A percentile compares a stretch with the other conserved stretches of the same genome.
phyloP scores from a whole-genome alignment of 371 early-diverging fungal species.

The Saksenaea oblongispora region DNA sequence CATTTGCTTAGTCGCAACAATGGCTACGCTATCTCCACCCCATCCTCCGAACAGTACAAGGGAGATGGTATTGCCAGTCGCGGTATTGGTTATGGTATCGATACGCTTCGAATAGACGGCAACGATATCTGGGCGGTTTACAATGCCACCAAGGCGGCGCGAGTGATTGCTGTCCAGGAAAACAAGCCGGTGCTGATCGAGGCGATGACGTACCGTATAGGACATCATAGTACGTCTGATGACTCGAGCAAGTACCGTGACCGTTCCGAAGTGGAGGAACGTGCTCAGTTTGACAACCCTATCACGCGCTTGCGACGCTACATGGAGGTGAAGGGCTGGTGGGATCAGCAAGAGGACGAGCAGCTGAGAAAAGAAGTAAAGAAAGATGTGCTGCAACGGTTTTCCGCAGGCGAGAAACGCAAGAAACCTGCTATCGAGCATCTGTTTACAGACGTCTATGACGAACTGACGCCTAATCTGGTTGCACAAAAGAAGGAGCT shows the following conservation, averaged over 20 bases:
- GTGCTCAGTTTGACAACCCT: constrained; percentile 83
- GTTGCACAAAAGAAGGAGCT: constrained; percentile 80
- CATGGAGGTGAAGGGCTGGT: constrained; percentile 83
- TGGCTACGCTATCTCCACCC: constrained; percentile 98
- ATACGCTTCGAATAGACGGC: constrained; percentile 96
- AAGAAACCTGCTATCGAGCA: constrained; percentile 86
- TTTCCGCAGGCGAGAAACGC: constrained; percentile 82
- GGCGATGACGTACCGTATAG: constrained; percentile 96
- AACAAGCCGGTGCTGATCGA: constrained; percentile 93
- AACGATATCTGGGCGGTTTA: constrained; percentile 98
- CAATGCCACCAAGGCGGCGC: constrained; percentile 85
- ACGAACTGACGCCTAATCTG: constrained; percentile 76
- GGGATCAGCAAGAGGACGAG: constrained; percentile 82
- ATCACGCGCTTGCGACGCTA: constrained; percentile 88
- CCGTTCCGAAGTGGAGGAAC: constrained; percentile 85
- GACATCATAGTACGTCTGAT: constrained; percentile 97
- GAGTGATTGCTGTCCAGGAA: constrained; percentile 77
- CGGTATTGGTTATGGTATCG: constrained; percentile 97
- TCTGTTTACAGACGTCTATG: constrained; percentile 95
- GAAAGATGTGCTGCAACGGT: constrained; percentile 74
- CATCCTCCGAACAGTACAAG: constrained; percentile 91
- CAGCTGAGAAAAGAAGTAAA: constrained; percentile 58
- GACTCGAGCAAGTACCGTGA: constrained; percentile 92
- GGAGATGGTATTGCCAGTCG: constrained; percentile 96
- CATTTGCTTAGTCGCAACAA: constrained; percentile 98